phyloP scores from a whole-genome alignment of 148 eudicot genomes.

The Agrostemma githago region DNA sequence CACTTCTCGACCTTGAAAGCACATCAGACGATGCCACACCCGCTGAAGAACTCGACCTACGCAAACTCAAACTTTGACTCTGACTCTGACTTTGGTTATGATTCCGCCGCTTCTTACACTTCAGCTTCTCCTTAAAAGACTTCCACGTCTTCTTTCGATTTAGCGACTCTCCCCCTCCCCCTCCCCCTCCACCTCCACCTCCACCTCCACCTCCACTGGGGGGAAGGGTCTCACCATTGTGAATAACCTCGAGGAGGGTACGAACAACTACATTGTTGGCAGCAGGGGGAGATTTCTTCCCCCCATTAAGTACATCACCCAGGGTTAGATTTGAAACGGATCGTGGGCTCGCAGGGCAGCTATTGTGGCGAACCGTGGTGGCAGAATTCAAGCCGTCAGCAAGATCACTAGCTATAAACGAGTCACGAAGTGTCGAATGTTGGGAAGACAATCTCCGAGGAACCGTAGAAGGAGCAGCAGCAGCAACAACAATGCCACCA shows the following conservation, averaged over 20 bases:
- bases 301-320: constrained; percentile 33
- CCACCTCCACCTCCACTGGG: background rate
- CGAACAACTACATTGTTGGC: constrained; percentile 22
- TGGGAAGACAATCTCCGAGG: constrained; percentile 23
- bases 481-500: constrained; percentile 29
- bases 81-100: constrained; percentile 12
- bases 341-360: background rate
- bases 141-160: constrained; percentile 37
- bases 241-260: constrained; percentile 46
- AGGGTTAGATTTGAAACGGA: constrained; percentile 29
- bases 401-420: constrained; percentile 26
- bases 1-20: constrained; percentile 8
- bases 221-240: constrained; percentile 33
- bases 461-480: constrained; percentile 13
- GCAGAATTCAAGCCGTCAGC: constrained; percentile 18
- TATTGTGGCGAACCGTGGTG: background rate
- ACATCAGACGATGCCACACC: constrained; percentile 17
- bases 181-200: background rate
- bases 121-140: constrained; percentile 30
- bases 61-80: constrained; percentile 18
- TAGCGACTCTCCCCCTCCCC: background rate
- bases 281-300: constrained; percentile 24
- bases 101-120: constrained; percentile 20
- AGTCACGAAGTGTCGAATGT: constrained; percentile 34
- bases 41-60: constrained; percentile 16